Conservation (phyloP, 495 filamentous ascomycete genomes). For the Lepraria neglecta region DNA sequence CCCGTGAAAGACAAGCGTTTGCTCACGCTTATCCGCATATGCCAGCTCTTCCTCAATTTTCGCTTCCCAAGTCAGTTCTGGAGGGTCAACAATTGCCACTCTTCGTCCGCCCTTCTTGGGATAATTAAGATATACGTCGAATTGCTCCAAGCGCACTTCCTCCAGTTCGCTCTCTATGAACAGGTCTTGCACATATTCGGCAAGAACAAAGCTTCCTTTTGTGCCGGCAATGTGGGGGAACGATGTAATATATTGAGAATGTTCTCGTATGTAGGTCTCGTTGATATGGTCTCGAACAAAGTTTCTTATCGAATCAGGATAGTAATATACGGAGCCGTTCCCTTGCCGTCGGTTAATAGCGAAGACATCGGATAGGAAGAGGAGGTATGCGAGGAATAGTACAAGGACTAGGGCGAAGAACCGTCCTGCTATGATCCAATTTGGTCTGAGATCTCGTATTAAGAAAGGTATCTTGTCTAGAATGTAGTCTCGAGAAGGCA, state of each 20-base stretch:
- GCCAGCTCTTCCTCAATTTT: conserved; percentile 67
- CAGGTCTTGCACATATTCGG: conserved; percentile 68
- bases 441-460: conserved; percentile 27
- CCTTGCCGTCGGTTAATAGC: conserved; percentile 41
- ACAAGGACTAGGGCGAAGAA: conserved; percentile 69
- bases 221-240: conserved; percentile 88
- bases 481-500: conserved; percentile 33
- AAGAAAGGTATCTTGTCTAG: conserved; percentile 22
- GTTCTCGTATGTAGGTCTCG: conserved; percentile 62
- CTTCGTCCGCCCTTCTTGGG: conserved; percentile 68
- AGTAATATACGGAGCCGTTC: conserved; percentile 46
- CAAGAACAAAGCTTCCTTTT: conserved; percentile 77
- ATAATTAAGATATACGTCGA: conserved; percentile 88
- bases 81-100: conserved; percentile 74
- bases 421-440: conserved; percentile 59
- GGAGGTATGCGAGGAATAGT: conserved; percentile 65
- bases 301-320: conserved; percentile 60
- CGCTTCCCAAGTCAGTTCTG: conserved; percentile 69
- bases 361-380: conserved; percentile 80
- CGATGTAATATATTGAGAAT: conserved; percentile 62
- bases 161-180: conserved; percentile 68
- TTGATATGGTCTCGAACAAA: conserved; percentile 64
- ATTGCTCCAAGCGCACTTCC: conserved; percentile 63
- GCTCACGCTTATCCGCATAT: conserved; percentile 46
- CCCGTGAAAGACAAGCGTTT: conserved; percentile 76